Conservation (phyloP, 2,329 filamentous ascomycete genomes). For the Diplodia corticola region DNA sequence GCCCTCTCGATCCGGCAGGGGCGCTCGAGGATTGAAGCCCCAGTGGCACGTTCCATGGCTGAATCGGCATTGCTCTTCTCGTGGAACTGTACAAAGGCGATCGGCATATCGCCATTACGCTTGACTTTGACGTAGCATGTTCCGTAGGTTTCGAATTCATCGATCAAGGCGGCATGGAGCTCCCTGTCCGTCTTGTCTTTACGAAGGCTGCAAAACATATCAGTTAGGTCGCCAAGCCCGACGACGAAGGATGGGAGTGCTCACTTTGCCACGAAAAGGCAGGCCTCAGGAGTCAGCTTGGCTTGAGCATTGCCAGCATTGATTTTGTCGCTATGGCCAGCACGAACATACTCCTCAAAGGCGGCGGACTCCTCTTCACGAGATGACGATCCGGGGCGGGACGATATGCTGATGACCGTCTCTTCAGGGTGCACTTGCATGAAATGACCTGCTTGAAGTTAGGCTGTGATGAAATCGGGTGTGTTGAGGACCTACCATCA, state of each 20-base stretch:
- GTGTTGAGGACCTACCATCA: background rate
- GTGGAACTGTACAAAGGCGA: constrained; percentile 18
- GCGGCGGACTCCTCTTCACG: background rate
- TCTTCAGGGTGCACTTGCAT: background rate
- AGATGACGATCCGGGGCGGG: background rate
- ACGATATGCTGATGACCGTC: background rate
- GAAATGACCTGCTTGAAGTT: background rate
- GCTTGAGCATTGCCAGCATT: constrained; percentile 17
- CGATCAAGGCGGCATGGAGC: background rate
- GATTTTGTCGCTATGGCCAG: background rate
- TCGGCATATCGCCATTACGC: constrained; percentile 8
- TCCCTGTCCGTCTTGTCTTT: background rate
- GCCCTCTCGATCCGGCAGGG: constrained; percentile 13
- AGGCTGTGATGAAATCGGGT: background rate
- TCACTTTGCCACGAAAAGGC: constrained; percentile 23
- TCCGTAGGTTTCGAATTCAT: background rate
- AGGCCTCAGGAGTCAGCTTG: background rate
- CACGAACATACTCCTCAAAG: background rate
- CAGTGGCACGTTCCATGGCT: background rate
- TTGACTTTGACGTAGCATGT: constrained; percentile 20
- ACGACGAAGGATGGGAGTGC: background rate
- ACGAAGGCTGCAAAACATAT: constrained; percentile 1
- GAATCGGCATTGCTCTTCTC: background rate
- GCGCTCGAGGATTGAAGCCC: background rate
- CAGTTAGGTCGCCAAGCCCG: background rate